Evolutionary conservation across 805 yeast genomes (phyloP).

Genomic region (Candida nonsorbophila): DNA sequence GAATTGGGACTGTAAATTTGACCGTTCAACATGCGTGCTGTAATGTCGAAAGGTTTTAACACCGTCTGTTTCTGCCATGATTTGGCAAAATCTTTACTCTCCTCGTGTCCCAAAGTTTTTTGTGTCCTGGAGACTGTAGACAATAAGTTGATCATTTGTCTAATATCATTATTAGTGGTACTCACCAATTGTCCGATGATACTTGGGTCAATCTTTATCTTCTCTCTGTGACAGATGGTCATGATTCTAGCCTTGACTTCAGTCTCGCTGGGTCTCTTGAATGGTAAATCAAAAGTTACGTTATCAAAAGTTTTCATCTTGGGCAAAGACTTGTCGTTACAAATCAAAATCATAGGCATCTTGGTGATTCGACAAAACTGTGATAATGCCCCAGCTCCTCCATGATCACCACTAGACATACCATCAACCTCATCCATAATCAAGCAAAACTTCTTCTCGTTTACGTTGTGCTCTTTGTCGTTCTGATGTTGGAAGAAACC

Average conservation of each 20-base stretch:
- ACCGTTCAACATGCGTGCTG: slow-evolving; percentile 58
- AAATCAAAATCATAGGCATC: slow-evolving; percentile 87
- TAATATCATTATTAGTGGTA: slow-evolving; percentile 83
- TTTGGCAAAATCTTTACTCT: slow-evolving; percentile 55
- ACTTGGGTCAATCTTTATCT: slow-evolving; percentile 70
- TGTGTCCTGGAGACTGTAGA: slow-evolving; percentile 80
- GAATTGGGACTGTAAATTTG: slow-evolving; percentile 51
- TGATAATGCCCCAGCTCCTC: slow-evolving; percentile 95
- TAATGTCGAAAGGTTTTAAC: slow-evolving; percentile 87
- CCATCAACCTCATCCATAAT: slow-evolving; percentile 99
- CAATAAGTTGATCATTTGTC: slow-evolving; percentile 87
- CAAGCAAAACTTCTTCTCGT: slow-evolving; percentile 63
- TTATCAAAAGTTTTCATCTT: slow-evolving; percentile 95
- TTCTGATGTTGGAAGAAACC: slow-evolving; percentile 57
- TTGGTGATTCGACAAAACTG: slow-evolving; percentile 78
- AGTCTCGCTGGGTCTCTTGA: slow-evolving; percentile 81
- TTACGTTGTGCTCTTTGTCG: slow-evolving; percentile 19
- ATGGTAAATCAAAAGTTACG: slow-evolving; percentile 71
- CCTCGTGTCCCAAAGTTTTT: slow-evolving; percentile 54
- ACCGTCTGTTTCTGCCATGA: slow-evolving; percentile 90
- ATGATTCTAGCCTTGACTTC: slow-evolving; percentile 79
- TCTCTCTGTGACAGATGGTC: slow-evolving; percentile 87
- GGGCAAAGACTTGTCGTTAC: slow-evolving; percentile 88
- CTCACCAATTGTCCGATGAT: slow-evolving; percentile 80
- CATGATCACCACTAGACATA: slow-evolving; percentile 98